Conservation (phyloP, 768 basidiomycete species). For the Hysterangium stoloniferum region DNA sequence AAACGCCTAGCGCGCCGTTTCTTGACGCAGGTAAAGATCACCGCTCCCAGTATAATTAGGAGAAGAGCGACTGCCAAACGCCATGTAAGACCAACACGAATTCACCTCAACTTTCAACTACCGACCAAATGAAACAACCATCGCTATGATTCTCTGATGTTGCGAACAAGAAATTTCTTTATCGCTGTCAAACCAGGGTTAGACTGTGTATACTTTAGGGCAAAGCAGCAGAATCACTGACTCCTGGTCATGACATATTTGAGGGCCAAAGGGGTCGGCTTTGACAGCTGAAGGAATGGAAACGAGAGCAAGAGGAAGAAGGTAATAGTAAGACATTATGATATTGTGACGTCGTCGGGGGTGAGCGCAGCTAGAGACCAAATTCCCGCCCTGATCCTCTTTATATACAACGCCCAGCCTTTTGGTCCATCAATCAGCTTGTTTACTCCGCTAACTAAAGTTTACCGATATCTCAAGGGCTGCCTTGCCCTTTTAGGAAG, state of each 20-base stretch:
- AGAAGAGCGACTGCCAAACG: not conserved
- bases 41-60: not conserved
- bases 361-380: conserved; percentile 1
- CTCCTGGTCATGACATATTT: not conserved
- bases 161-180: not conserved
- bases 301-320: not conserved
- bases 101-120: not conserved
- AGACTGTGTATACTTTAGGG: not conserved
- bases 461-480: too few species aligned
- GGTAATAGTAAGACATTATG: not conserved
- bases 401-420: too few species aligned
- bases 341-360: not conserved
- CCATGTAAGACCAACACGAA: not conserved
- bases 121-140: not conserved
- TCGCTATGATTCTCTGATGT: not conserved
- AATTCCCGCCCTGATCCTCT: too few species aligned
- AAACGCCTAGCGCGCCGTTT: not conserved
- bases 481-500: too few species aligned
- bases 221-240: not conserved
- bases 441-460: too few species aligned
- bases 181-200: not conserved
- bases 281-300: not conserved
- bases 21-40: not conserved
- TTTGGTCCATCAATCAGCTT: too few species aligned
- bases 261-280: not conserved